Percentiles rank a stretch among this genome's conserved stretches.
phyloP scores from a whole-genome alignment of 192 early-diverging fungal genomes.

The Spizellomyces sp. region DNA sequence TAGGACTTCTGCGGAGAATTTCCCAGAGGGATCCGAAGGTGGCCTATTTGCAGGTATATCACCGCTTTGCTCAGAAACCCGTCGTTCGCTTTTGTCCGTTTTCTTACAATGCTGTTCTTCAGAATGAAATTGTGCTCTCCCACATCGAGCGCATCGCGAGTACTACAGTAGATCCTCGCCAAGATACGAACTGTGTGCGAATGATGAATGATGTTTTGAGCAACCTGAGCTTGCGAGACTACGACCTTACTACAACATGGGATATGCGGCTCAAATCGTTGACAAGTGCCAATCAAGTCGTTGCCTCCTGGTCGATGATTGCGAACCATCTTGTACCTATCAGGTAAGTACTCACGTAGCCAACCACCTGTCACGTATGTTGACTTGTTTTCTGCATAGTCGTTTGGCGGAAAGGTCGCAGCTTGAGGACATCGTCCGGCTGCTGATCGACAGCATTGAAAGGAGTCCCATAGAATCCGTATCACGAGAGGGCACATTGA shows the following conservation, averaged over 20 bases:
- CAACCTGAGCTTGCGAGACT: neutral
- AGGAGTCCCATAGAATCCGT: no score
- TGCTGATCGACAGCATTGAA: no score
- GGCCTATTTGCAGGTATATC: neutral
- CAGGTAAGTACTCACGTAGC: no score
- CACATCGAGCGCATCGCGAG: slow-evolving; percentile 34
- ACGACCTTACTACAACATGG: slow-evolving; percentile 15
- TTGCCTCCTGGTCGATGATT: slow-evolving; percentile 18
- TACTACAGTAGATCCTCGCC: slow-evolving; percentile 23
- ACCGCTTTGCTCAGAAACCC: no score
- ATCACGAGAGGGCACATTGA: no score
- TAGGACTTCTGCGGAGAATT: neutral
- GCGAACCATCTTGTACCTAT: neutral
- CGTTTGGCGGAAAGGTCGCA: no score
- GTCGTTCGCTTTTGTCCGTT: no score
- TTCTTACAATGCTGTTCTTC: neutral
- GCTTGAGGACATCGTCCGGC: no score
- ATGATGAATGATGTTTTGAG: slow-evolving; percentile 17
- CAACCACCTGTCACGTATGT: no score
- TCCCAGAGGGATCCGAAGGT: neutral
- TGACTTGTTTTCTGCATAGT: no score
- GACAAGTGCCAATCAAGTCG: neutral
- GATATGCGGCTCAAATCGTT: slow-evolving; percentile 1
- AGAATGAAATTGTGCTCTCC: slow-evolving; percentile 24
- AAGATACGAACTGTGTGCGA: slow-evolving; percentile 7